Conservation (phyloP, 148 eudicot genomes). For the Rheum nobile region DNA sequence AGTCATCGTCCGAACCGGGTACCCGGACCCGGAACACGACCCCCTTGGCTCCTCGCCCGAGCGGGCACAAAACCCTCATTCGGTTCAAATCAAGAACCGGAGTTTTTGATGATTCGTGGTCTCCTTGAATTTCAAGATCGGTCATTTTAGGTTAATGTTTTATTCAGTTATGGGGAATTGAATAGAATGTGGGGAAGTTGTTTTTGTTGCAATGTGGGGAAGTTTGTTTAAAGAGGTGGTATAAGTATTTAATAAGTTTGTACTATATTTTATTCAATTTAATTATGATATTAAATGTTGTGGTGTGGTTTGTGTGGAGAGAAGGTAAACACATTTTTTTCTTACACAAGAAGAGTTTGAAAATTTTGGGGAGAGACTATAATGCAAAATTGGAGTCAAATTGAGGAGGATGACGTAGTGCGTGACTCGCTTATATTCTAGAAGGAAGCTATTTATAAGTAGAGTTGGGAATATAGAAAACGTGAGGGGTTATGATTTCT, state of each 20-base stretch:
- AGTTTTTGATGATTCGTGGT: neutral
- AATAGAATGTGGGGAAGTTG: too few species aligned
- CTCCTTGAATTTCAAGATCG: neutral
- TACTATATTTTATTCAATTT: too few species aligned
- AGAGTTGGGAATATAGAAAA: neutral
- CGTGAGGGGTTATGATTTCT: neutral
- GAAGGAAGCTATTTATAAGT: neutral
- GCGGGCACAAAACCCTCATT: slow-evolving; percentile 16
- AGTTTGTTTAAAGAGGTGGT: neutral
- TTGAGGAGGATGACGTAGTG: neutral
- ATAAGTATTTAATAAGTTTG: neutral
- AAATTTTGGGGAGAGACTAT: too few species aligned
- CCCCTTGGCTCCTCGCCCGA: slow-evolving; percentile 82
- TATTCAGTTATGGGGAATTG: too few species aligned
- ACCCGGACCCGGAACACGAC: slow-evolving; percentile 56
- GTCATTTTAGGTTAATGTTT: too few species aligned
- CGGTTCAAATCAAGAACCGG: neutral
- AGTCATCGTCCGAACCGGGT: slow-evolving; percentile 20
- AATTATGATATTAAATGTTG: neutral
- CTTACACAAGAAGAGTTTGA: neutral
- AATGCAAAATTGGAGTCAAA: neutral
- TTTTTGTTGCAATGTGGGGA: neutral
- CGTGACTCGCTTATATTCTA: neutral
- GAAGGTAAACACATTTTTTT: neutral
- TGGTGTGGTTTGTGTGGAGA: neutral